These are phyloP conservation scores for Colletotrichum higginsianum DNA, from an alignment of 2,329 filamentous ascomycete genomes.

Conservation along the genomic window DNA sequence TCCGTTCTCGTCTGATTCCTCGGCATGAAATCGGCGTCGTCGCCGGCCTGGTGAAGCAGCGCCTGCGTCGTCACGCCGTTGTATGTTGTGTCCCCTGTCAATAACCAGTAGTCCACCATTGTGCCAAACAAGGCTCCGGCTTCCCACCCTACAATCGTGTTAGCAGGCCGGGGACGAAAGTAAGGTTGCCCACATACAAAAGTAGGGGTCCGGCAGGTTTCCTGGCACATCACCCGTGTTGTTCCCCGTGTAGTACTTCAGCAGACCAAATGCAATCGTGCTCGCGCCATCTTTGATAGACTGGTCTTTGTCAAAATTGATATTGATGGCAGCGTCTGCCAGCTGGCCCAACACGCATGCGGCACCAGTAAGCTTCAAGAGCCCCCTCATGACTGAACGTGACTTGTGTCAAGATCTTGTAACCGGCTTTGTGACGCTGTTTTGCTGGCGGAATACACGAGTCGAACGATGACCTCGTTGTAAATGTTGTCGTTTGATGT, in stretches of 20 bases:
- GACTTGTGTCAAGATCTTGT: background rate
- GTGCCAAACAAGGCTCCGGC: constrained; percentile 80
- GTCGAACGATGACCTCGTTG: constrained; percentile 6
- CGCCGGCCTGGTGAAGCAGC: constrained; percentile 72
- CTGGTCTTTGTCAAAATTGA: constrained; percentile 38
- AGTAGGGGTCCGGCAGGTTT: constrained; percentile 73
- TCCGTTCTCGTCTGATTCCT: constrained; percentile 72
- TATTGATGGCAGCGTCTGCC: constrained; percentile 20
- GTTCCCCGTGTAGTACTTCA: constrained; percentile 65
- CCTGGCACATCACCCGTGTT: constrained; percentile 71
- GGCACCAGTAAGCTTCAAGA: constrained; percentile 32
- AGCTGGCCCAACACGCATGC: constrained; percentile 37
- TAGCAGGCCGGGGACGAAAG: constrained; percentile 63
- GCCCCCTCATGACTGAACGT: constrained; percentile 20
- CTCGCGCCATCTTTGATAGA: constrained; percentile 57
- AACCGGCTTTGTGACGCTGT: background rate
- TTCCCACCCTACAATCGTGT: constrained; percentile 74
- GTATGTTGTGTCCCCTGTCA: constrained; percentile 77
- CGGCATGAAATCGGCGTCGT: constrained; percentile 76
- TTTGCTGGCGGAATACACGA: background rate
- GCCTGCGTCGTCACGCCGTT: constrained; percentile 72
- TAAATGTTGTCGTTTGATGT: background rate
- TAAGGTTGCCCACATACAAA: constrained; percentile 66
- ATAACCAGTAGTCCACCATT: constrained; percentile 80
- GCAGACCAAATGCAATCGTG: constrained; percentile 55